These are phyloP conservation scores for Tetrapisispora namnaoensis DNA, from an alignment of 805 yeast genomes.

Conservation along the genomic window DNA sequence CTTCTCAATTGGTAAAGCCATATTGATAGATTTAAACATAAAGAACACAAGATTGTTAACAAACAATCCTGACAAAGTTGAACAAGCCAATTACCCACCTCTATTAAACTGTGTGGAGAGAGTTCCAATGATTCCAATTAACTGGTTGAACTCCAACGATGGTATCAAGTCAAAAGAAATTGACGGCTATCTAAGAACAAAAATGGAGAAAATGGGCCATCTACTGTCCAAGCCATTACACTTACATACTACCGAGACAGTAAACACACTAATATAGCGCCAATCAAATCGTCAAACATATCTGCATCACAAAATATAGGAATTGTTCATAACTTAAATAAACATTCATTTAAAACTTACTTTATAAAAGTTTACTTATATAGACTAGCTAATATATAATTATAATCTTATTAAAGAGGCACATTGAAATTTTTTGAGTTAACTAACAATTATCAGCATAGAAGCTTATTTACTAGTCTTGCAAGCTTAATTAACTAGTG, in stretches of 20 bases:
- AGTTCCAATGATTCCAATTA: conserved; percentile 93
- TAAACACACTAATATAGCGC: not conserved
- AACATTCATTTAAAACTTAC: too few species aligned
- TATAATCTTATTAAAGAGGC: too few species aligned
- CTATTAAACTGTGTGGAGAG: conserved; percentile 72
- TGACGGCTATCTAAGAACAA: conserved; percentile 87
- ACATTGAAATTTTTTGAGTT: too few species aligned
- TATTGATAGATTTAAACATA: conserved; percentile 72
- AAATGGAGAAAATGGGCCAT: conserved; percentile 97
- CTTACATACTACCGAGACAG: conserved; percentile 16
- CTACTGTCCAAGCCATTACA: conserved; percentile 44
- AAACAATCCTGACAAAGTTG: conserved; percentile 91
- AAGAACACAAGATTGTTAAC: conserved; percentile 68
- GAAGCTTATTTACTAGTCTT: too few species aligned
- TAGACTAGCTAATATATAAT: too few species aligned
- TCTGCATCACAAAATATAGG: not conserved
- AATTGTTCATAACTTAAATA: too few species aligned
- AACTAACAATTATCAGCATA: too few species aligned
- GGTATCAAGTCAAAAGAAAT: conserved; percentile 82
- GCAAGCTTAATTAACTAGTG: too few species aligned
- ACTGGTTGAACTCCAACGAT: conserved; percentile 54
- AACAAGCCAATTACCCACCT: conserved; percentile 85
- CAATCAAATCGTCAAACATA: not conserved
- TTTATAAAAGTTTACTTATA: too few species aligned
- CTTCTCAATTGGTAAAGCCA: conserved; percentile 89